Evolutionary conservation across 2,329 filamentous ascomycete genomes (phyloP), one percentile per base, ranked within the genome.

Genomic region (Peltaster fructicola): DNA sequence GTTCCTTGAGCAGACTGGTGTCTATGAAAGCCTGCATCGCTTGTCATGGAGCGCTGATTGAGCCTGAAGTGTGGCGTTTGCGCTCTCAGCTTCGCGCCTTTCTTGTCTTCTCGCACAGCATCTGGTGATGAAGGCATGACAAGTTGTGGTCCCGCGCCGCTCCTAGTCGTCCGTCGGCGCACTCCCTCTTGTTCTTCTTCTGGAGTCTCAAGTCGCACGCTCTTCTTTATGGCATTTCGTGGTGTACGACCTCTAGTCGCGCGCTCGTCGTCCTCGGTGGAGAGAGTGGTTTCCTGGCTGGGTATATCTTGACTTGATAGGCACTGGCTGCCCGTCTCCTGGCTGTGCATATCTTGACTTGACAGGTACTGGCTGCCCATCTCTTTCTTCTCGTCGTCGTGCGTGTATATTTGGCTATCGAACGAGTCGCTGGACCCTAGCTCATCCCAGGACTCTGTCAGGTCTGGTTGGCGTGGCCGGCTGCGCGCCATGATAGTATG

Each of bases 111-210:
- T 27, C 27, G 16, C 17, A 23, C 27, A 8, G 32, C 35, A 14
- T 47, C 35, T 8, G 42, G 43, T 21, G 41, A 45, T 6, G 48
- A 41, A 6, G 56, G 56, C 54, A 57, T 58, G 27, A 57, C 50
- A 29, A 59, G 45, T 28, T 49, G 46, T 6, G 53, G 52, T 33
- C 31, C 7, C 15, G 23, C 15, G 19, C 11, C 5, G 22, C 20
- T 8, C 27, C 26, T 17, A 22, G 15, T 21, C 24, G 6, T 20
- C 19, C 7, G 10, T 6, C 3, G 10, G 19, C 4, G 10, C 15
- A 8, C 22, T 8, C 8, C 28, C 33, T 15, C 32, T 35, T 7
- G 29, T 37, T 21, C 30, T 35, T 9, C 27, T 29, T 17, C 27
- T 21, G 20, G 27, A 19, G 20, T 30, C 26, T 5, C 20, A 20